Percentiles rank a stretch among this genome's conserved stretches.
phyloP scores from a whole-genome alignment of 495 filamentous ascomycete genomes.

The Podospora conica region DNA sequence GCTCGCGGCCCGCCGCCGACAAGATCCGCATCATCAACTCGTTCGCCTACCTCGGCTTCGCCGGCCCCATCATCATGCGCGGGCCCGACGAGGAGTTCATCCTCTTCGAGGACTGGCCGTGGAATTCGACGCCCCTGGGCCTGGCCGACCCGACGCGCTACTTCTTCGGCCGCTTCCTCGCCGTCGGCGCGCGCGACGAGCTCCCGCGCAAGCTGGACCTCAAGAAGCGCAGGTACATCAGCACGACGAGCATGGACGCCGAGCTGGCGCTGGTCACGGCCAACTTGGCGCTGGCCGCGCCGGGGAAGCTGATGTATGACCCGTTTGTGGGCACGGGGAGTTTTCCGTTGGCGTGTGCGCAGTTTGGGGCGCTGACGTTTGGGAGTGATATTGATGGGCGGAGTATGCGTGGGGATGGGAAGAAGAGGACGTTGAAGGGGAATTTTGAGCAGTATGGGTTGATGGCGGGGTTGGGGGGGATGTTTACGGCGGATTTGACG shows the following conservation, averaged over 20 bases:
- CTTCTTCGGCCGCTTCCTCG: constrained; percentile 67
- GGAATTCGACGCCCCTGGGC: constrained; percentile 38
- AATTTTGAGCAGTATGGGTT: constrained; percentile 87
- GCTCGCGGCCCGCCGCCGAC: constrained; percentile 51
- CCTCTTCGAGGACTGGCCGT: constrained; percentile 72
- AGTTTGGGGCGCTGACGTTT: constrained; percentile 75
- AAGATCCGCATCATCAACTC: constrained; percentile 70
- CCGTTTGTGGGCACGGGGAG: constrained; percentile 93
- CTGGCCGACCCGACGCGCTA: constrained; percentile 51
- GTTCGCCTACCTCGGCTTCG: constrained; percentile 71
- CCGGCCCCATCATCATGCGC: constrained; percentile 68
- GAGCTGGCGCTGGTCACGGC: constrained; percentile 88
- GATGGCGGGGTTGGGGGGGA: constrained; percentile 56
- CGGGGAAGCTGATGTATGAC: constrained; percentile 82
- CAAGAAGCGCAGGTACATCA: constrained; percentile 89
- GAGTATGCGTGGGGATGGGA: constrained; percentile 63
- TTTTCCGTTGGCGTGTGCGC: constrained; percentile 77
- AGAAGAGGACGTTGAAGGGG: constrained; percentile 48
- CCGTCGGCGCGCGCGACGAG: constrained; percentile 50
- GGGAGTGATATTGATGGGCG: constrained; percentile 93
- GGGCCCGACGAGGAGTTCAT: constrained; percentile 65
- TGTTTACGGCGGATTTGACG: constrained; percentile 81
- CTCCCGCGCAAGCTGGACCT: constrained; percentile 72
- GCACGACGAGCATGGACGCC: constrained; percentile 94
- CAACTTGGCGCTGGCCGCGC: constrained; percentile 76